Conservation (phyloP, 805 yeast genomes). For the Cyberlindnera amylophila region DNA sequence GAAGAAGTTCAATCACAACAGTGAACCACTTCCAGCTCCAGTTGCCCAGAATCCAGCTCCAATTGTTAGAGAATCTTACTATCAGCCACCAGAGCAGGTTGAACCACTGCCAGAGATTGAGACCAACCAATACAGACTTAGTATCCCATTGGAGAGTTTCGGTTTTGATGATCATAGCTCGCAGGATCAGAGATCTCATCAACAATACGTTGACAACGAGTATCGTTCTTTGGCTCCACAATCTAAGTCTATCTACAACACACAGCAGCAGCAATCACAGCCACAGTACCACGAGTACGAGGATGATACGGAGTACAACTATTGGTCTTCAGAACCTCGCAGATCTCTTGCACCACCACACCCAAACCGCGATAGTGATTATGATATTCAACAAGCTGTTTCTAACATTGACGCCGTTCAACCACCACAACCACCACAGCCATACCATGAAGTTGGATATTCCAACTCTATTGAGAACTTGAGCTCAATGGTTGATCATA, state of each 20-base stretch:
- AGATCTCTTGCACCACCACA: conserved; percentile 8
- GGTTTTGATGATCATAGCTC: conserved; percentile 10
- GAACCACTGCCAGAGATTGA: conserved; percentile 24
- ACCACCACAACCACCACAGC: conserved; percentile 1
- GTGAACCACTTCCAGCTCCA: conserved; percentile 10
- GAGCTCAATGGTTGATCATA: conserved; percentile 34
- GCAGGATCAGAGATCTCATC: neutral
- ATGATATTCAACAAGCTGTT: conserved; percentile 8
- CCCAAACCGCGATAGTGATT: conserved; percentile 3
- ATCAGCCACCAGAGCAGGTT: conserved; percentile 23
- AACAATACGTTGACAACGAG: neutral
- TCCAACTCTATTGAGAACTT: conserved; percentile 29
- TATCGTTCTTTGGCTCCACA: conserved; percentile 19
- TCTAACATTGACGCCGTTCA: neutral
- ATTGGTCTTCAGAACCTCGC: conserved; percentile 16
- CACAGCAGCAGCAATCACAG: neutral
- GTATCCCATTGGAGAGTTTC: conserved; percentile 25
- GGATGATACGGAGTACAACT: conserved; percentile 8
- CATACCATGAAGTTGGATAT: conserved; percentile 2
- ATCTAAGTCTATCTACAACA: conserved; percentile 1
- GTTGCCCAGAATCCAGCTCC: conserved; percentile 4
- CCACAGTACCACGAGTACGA: conserved; percentile 1
- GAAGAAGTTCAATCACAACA: conserved; percentile 5
- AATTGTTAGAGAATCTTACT: conserved; percentile 5
- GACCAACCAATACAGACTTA: conserved; percentile 25